These are phyloP conservation scores for Hypomontagnella submonticulosa DNA, from an alignment of 495 filamentous ascomycete species.

Conservation along the genomic window DNA sequence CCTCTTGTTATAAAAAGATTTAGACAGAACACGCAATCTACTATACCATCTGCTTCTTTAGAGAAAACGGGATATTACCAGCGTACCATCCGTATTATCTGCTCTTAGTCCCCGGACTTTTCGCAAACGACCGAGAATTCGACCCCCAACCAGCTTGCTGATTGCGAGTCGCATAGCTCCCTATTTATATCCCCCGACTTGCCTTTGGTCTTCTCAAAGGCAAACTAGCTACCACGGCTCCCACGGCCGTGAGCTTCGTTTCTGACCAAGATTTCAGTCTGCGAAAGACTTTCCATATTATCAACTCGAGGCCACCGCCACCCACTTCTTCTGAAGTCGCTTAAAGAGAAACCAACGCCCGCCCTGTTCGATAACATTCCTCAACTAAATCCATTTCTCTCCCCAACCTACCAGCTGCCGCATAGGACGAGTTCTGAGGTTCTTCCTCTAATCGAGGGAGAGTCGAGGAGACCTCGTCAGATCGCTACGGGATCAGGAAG, in stretches of 20 bases:
- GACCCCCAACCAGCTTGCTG: constrained; percentile 13
- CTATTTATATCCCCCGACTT: constrained; percentile 38
- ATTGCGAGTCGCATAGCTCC: constrained; percentile 26
- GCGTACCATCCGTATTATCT: not conserved
- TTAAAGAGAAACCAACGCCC: constrained; percentile 57
- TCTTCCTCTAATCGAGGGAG: constrained; percentile 97
- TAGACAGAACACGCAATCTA: constrained; percentile 6
- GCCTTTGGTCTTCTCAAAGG: constrained; percentile 81
- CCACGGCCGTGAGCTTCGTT: constrained; percentile 68
- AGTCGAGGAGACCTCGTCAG: constrained; percentile 90
- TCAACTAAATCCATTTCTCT: constrained; percentile 66
- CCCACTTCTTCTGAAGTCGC: constrained; percentile 61
- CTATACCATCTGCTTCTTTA: constrained; percentile 9
- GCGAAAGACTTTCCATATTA: constrained; percentile 72
- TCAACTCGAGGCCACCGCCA: constrained; percentile 66
- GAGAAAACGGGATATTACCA: constrained; percentile 1
- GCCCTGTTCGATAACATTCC: constrained; percentile 63
- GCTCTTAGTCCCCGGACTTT: constrained; percentile 4
- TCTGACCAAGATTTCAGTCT: constrained; percentile 83
- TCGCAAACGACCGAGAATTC: constrained; percentile 4
- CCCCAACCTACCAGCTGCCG: constrained; percentile 86
- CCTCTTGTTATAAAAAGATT: not conserved
- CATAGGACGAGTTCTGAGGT: constrained; percentile 95
- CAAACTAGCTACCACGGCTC: constrained; percentile 74
- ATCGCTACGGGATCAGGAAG: constrained; percentile 79